Conservation (phyloP, 202 grass and related monocot species). For the Setaria viridis region DNA sequence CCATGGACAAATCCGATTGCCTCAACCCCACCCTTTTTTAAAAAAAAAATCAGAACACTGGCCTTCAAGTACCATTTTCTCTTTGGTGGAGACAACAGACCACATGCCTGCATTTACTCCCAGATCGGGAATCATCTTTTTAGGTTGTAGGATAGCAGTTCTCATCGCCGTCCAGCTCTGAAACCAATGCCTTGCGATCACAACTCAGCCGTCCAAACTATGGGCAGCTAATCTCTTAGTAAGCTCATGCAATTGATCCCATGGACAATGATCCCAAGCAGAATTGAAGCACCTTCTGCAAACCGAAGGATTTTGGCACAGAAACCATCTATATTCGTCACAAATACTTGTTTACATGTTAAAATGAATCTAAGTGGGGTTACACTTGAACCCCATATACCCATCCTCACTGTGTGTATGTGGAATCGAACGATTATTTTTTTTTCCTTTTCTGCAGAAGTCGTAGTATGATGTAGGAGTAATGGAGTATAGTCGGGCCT, state of each 20-base stretch:
- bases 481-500: background rate
- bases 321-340: conserved; percentile 32
- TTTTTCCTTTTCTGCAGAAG: background rate
- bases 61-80: background rate
- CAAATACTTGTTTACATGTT: conserved; percentile 43
- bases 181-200: background rate
- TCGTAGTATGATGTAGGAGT: background rate
- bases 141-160: conserved; percentile 18
- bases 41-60: background rate
- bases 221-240: background rate
- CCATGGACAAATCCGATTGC: background rate
- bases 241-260: background rate
- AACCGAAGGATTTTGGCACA: conserved; percentile 3
- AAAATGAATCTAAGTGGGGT: conserved; percentile 41
- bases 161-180: conserved; percentile 42
- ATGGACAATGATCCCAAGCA: background rate
- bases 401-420: conserved; percentile 4
- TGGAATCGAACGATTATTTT: background rate
- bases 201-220: conserved; percentile 6
- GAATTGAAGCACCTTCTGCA: background rate
- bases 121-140: conserved; percentile 24
- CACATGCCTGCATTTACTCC: conserved; percentile 55
- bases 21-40: background rate
- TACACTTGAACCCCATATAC: conserved; percentile 22
- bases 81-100: conserved; percentile 19